These are phyloP conservation scores for Parastagonospora nodorum DNA, from an alignment of 2,329 filamentous ascomycete genomes.

Conservation along the genomic window DNA sequence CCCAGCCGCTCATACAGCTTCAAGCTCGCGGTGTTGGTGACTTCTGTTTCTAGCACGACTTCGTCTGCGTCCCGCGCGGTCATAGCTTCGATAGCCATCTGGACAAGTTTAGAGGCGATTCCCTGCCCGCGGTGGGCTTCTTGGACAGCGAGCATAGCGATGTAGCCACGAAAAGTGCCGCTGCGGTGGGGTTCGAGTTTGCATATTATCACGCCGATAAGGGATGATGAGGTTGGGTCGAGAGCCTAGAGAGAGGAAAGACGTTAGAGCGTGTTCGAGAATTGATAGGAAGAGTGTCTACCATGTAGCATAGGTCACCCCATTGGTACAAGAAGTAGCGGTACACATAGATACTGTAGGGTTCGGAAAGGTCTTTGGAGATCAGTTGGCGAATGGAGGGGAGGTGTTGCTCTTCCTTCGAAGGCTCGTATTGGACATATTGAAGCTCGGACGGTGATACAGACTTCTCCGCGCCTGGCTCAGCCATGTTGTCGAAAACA, in stretches of 20 bases:
- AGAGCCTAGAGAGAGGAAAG: conserved; percentile 30
- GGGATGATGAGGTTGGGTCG: conserved; percentile 55
- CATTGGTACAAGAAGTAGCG: conserved; percentile 98
- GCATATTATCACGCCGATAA: conserved; percentile 91
- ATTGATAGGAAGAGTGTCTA: conserved; percentile 42
- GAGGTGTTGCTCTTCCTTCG: conserved; percentile 70
- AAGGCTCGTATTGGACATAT: conserved; percentile 64
- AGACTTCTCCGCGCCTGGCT: conserved; percentile 4
- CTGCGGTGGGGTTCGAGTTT: conserved; percentile 91
- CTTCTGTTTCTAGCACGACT: conserved; percentile 94
- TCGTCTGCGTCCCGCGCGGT: conserved; percentile 82
- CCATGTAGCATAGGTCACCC: conserved; percentile 97
- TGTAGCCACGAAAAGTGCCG: conserved; percentile 89
- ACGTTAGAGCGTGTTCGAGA: background rate
- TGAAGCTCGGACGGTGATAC: conserved; percentile 47
- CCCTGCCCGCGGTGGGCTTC: conserved; percentile 80
- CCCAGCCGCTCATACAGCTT: conserved; percentile 91
- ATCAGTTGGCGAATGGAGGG: conserved; percentile 90
- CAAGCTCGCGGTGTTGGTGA: conserved; percentile 87
- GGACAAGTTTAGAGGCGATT: conserved; percentile 85
- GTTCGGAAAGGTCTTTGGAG: conserved; percentile 94
- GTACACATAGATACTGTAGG: conserved; percentile 99
- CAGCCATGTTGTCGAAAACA: conserved; percentile 14
- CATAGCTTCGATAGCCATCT: conserved; percentile 91
- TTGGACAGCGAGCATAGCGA: conserved; percentile 96